Percentiles rank a stretch among this genome's conserved stretches.
phyloP scores from a whole-genome alignment of 192 early-diverging fungal species.

The Entomortierella beljakovae region DNA sequence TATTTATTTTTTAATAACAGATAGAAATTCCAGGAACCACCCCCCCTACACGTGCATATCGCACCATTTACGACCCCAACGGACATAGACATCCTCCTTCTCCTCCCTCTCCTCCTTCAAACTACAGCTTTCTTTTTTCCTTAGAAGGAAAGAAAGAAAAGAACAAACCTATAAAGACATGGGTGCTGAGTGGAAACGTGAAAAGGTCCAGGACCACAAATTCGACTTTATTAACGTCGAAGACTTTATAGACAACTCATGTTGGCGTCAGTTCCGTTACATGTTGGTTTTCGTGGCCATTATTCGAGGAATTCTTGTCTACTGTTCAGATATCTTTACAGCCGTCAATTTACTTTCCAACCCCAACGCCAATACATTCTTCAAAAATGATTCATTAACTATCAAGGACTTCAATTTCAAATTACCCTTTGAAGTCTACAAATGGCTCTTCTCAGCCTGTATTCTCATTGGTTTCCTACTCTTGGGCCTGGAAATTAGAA shows the following conservation, averaged over 20 bases:
- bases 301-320: slow-evolving; percentile 79
- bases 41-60: no score
- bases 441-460: slow-evolving; percentile 70
- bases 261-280: slow-evolving; percentile 62
- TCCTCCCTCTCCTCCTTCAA: neutral
- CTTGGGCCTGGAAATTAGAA: slow-evolving; percentile 74
- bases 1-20: no score
- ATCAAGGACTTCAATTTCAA: slow-evolving; percentile 3
- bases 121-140: neutral
- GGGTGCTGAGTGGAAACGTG: slow-evolving; percentile 82
- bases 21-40: no score
- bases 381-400: neutral
- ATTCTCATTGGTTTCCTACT: slow-evolving; percentile 77
- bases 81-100: neutral
- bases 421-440: slow-evolving; percentile 58
- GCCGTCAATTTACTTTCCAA: slow-evolving; percentile 71
- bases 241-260: slow-evolving; percentile 68
- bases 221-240: slow-evolving; percentile 90
- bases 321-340: slow-evolving; percentile 85
- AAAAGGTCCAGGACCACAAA: slow-evolving; percentile 84
- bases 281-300: slow-evolving; percentile 70
- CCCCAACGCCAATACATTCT: slow-evolving; percentile 17
- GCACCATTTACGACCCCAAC: slow-evolving; percentile 5
- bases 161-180: slow-evolving; percentile 15
- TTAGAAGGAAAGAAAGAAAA: neutral